A percentile compares a stretch with the other conserved stretches of the same genome.
phyloP scores from a whole-genome alignment of 2,329 filamentous ascomycete species.

The Grosmannia penicillata region DNA sequence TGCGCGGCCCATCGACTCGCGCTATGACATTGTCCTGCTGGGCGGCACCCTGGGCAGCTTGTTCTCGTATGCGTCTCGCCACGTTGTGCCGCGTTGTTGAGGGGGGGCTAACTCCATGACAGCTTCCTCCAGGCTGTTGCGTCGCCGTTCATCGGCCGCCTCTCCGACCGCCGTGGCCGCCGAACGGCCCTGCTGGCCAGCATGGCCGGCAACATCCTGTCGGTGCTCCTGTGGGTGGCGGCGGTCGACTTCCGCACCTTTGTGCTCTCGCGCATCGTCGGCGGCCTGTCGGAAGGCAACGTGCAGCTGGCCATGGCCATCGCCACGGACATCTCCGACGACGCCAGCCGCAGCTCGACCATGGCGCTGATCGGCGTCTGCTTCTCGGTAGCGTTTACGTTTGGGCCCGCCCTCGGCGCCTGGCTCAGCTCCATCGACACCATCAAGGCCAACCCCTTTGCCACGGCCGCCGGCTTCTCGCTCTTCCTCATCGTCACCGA shows the following conservation, averaged over 20 bases:
- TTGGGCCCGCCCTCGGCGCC: conserved; percentile 83
- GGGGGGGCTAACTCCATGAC: not conserved
- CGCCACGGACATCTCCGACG: conserved; percentile 87
- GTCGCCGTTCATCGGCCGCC: conserved; percentile 74
- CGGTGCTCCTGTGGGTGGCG: conserved; percentile 84
- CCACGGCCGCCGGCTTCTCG: conserved; percentile 78
- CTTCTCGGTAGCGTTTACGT: conserved; percentile 95
- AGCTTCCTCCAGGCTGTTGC: conserved; percentile 84
- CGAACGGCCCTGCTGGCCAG: conserved; percentile 76
- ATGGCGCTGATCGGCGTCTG: conserved; percentile 95
- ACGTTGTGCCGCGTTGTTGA: not conserved
- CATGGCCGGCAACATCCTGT: conserved; percentile 87
- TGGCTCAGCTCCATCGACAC: conserved; percentile 64
- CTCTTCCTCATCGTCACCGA: conserved; percentile 73
- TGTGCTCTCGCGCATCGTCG: conserved; percentile 80
- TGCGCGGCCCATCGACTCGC: conserved; percentile 79
- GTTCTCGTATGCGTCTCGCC: conserved; percentile 43
- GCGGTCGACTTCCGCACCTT: conserved; percentile 94
- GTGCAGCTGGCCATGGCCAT: conserved; percentile 94
- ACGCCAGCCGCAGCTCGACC: conserved; percentile 68
- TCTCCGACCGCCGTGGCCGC: conserved; percentile 81
- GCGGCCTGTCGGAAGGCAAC: conserved; percentile 90
- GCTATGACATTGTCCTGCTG: conserved; percentile 92
- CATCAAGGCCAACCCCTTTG: conserved; percentile 83
- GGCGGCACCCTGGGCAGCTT: conserved; percentile 87